phyloP scores from a whole-genome alignment of 768 basidiomycete species.

The Exidia glandulosa region DNA sequence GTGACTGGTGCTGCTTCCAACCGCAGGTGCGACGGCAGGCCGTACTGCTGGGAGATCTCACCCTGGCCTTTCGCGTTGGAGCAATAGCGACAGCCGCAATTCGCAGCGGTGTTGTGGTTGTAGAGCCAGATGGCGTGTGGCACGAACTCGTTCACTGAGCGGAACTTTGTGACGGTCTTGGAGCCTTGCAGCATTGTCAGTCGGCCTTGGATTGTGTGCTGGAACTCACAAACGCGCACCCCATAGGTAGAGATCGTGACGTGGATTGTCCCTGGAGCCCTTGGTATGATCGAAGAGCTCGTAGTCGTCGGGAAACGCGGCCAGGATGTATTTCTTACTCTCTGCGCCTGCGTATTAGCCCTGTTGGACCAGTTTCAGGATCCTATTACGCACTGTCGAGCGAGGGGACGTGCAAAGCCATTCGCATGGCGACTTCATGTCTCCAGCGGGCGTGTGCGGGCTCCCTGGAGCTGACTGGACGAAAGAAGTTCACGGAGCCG shows the following conservation, averaged over 20 bases:
- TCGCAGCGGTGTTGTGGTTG: slow-evolving; percentile 28
- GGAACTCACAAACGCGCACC: slow-evolving; percentile 31
- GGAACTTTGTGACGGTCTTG: slow-evolving; percentile 39
- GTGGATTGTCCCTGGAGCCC: slow-evolving; percentile 37
- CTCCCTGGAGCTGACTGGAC: slow-evolving; percentile 39
- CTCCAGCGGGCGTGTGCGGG: slow-evolving; percentile 48
- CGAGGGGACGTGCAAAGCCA: slow-evolving; percentile 40
- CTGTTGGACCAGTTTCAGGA: slow-evolving; percentile 29
- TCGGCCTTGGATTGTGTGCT: neutral
- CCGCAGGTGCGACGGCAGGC: slow-evolving; percentile 19
- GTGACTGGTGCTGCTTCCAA: slow-evolving; percentile 2
- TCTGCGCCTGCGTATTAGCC: neutral
- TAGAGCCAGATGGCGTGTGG: slow-evolving; percentile 78
- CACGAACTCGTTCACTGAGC: slow-evolving; percentile 76
- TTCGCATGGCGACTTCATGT: slow-evolving; percentile 27
- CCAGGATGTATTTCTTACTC: slow-evolving; percentile 40
- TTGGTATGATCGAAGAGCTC: slow-evolving; percentile 67
- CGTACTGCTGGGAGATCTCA: slow-evolving; percentile 54
- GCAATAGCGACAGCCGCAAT: slow-evolving; percentile 71
- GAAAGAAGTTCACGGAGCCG: slow-evolving; percentile 65
- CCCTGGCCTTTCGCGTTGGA: slow-evolving; percentile 45
- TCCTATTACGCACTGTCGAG: neutral
- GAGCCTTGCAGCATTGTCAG: slow-evolving; percentile 26
- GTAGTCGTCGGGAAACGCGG: slow-evolving; percentile 57
- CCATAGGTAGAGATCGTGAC: slow-evolving; percentile 70